Evolutionary conservation across 2,329 filamentous ascomycete genomes (phyloP).

Genomic region (Zymoseptoria brevis): DNA sequence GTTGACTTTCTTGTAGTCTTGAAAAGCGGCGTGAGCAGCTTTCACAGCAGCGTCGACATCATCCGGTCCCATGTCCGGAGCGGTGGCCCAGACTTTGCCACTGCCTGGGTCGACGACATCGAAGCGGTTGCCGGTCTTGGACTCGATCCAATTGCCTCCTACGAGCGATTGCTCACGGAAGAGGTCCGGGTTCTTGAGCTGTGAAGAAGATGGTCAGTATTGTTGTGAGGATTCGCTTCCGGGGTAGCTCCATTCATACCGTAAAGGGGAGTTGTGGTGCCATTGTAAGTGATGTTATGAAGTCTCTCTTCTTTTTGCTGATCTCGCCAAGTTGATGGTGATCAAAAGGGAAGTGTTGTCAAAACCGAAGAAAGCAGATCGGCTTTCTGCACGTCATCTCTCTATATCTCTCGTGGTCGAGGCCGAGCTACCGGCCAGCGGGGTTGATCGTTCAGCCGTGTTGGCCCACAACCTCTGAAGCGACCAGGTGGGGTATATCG

Average conservation of each 20-base stretch:
- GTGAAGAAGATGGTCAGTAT: not conserved
- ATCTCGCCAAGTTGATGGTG: too few relatives aligned
- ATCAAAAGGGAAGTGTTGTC: not conserved
- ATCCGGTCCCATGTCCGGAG: constrained; percentile 43
- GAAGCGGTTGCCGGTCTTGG: constrained; percentile 50
- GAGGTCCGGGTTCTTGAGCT: constrained; percentile 49
- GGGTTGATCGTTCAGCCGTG: not conserved
- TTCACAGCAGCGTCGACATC: constrained; percentile 56
- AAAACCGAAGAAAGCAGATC: constrained; percentile 4
- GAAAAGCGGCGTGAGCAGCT: constrained; percentile 53
- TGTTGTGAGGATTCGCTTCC: constrained; percentile 1
- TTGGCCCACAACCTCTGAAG: not conserved
- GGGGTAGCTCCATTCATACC: constrained; percentile 21
- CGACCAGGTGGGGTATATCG: not conserved
- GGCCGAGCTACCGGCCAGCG: not conserved
- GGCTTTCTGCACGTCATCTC: not conserved
- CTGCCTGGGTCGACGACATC: constrained; percentile 48
- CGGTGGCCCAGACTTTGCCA: constrained; percentile 42
- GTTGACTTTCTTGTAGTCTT: constrained; percentile 51
- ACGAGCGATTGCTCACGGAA: constrained; percentile 49
- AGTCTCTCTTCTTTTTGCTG: constrained; percentile 10
- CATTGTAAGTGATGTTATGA: constrained; percentile 18
- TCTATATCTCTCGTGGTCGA: not conserved
- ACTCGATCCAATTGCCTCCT: constrained; percentile 48
- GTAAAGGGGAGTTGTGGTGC: constrained; percentile 37